Percentiles rank a stretch among this genome's conserved stretches.
phyloP scores from a whole-genome alignment of 805 yeast genomes.

The Citeromyces matritensis region DNA sequence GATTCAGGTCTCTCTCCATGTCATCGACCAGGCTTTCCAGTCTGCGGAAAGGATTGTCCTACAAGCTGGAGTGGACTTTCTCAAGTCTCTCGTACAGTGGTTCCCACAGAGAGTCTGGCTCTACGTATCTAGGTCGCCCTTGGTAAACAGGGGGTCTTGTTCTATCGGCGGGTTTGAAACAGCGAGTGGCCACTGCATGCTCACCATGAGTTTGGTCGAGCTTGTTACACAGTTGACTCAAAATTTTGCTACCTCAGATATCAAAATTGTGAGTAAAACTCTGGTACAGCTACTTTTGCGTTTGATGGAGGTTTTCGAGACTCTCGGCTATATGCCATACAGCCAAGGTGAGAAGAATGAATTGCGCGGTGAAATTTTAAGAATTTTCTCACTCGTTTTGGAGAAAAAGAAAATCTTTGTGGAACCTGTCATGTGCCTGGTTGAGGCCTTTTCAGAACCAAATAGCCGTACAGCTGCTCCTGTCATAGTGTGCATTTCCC shows the following conservation, averaged over 20 bases:
- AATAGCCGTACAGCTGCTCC: no score
- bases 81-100: slow-evolving; percentile 26
- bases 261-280: slow-evolving; percentile 20
- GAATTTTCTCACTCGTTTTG: no score
- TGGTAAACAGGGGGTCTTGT: slow-evolving; percentile 35
- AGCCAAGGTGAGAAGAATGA: slow-evolving; percentile 29
- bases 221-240: no score
- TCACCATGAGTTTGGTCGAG: slow-evolving; percentile 46
- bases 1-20: slow-evolving; percentile 41
- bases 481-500: no score
- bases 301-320: slow-evolving; percentile 57
- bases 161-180: slow-evolving; percentile 49
- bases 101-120: slow-evolving; percentile 69
- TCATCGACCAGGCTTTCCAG: slow-evolving; percentile 57
- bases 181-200: slow-evolving; percentile 47
- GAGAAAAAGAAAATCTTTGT: no score
- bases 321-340: slow-evolving; percentile 59
- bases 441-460: no score
- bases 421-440: no score
- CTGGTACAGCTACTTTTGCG: slow-evolving; percentile 38
- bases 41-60: slow-evolving; percentile 31
- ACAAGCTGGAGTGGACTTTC: slow-evolving; percentile 28
- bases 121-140: slow-evolving; percentile 44
- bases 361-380: no score
- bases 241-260: no score